A percentile compares a stretch with the other conserved stretches of the same genome.
These are phyloP conservation scores for Cladophialophora chaetospira DNA, from an alignment of 2,329 filamentous ascomycete genomes.

Conservation along the genomic window DNA sequence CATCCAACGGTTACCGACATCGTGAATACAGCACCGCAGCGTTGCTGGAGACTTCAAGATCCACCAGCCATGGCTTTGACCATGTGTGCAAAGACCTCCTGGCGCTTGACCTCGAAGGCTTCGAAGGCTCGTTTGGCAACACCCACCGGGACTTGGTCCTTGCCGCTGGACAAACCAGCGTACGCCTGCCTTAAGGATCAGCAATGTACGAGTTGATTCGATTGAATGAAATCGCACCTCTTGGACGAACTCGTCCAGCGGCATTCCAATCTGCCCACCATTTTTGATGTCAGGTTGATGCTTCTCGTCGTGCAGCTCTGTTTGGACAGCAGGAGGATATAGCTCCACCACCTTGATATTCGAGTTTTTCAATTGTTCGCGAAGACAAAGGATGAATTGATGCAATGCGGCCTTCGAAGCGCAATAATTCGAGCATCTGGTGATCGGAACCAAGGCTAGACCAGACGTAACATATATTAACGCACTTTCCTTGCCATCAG, in stretches of 20 bases:
- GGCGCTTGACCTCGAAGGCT: constrained; percentile 52
- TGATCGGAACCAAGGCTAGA: constrained; percentile 53
- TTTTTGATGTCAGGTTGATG: constrained; percentile 57
- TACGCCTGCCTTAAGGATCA: constrained; percentile 40
- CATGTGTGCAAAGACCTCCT: constrained; percentile 38
- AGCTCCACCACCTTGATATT: constrained; percentile 59
- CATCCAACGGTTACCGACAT: neutral
- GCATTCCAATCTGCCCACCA: constrained; percentile 56
- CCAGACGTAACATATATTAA: constrained; percentile 54
- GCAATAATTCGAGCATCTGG: constrained; percentile 55
- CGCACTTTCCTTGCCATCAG: constrained; percentile 38
- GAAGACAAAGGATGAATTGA: constrained; percentile 54
- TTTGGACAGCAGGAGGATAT: constrained; percentile 59
- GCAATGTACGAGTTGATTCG: neutral
- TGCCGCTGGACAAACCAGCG: constrained; percentile 47
- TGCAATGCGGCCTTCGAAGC: constrained; percentile 59
- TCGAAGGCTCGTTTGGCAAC: constrained; percentile 46
- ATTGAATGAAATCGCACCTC: constrained; percentile 35
- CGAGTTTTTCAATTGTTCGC: constrained; percentile 52
- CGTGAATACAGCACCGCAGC: no score
- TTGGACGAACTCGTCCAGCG: constrained; percentile 54
- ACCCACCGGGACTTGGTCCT: constrained; percentile 57
- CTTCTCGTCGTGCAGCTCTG: constrained; percentile 58
- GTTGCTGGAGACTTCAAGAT: neutral
- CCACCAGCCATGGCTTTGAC: constrained; percentile 10